Percentiles rank a stretch among this genome's conserved stretches.
phyloP scores from a whole-genome alignment of 2,329 filamentous ascomycete genomes.

The Phialophora verrucosa region DNA sequence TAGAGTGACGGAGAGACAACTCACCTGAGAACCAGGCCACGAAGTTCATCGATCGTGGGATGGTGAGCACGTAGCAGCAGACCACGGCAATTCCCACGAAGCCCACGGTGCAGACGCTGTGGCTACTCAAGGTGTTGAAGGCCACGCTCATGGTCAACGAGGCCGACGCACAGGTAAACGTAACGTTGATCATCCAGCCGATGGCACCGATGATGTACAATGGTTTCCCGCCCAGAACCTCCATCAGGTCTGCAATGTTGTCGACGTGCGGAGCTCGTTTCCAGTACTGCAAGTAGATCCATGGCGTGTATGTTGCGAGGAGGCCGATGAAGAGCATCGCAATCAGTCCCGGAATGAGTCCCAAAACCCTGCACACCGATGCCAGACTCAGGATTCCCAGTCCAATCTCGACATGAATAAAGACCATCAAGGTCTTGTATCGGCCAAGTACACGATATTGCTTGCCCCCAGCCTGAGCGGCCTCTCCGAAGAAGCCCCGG shows the following conservation, averaged over 20 bases:
- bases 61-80: constrained; percentile 2
- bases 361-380: constrained; percentile 51
- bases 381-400: constrained; percentile 57
- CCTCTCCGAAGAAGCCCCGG: constrained; percentile 17
- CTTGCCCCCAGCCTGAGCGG: constrained; percentile 20
- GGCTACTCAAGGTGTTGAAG: constrained; percentile 62
- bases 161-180: constrained; percentile 68
- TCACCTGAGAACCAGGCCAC: not conserved
- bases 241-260: constrained; percentile 66
- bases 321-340: constrained; percentile 54
- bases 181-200: constrained; percentile 62
- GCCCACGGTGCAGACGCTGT: constrained; percentile 62
- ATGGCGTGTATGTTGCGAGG: constrained; percentile 58
- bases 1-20: not conserved
- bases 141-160: constrained; percentile 67
- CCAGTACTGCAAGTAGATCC: constrained; percentile 59
- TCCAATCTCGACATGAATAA: constrained; percentile 46
- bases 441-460: constrained; percentile 21
- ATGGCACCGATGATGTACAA: constrained; percentile 63
- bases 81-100: constrained; percentile 59
- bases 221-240: constrained; percentile 60
- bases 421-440: constrained; percentile 24
- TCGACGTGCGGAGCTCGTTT: constrained; percentile 58
- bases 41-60: not conserved
- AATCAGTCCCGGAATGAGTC: constrained; percentile 56